phyloP scores from a whole-genome alignment of 192 early-diverging fungal species.

The Hyaloraphidium curvatum region DNA sequence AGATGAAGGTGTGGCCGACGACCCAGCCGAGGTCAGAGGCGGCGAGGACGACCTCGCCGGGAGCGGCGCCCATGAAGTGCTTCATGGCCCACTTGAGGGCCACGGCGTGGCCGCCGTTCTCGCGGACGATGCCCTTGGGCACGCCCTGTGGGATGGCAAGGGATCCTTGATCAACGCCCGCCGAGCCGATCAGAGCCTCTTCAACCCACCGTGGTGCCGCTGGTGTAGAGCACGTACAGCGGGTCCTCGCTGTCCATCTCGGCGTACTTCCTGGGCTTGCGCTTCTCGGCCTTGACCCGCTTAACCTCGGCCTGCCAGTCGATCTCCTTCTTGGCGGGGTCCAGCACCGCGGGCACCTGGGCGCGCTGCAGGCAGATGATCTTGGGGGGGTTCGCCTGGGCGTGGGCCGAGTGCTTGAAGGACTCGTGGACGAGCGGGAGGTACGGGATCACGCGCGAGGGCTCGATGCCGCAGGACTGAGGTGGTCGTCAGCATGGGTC shows the following conservation, averaged over 20 bases:
- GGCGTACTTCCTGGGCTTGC: slow-evolving; percentile 27
- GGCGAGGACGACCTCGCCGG: slow-evolving; percentile 58
- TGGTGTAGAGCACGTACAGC: slow-evolving; percentile 65
- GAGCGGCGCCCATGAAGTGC: slow-evolving; percentile 33
- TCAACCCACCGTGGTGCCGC: slow-evolving; percentile 8
- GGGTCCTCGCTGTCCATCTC: slow-evolving; percentile 45
- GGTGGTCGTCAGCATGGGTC: too few relatives aligned
- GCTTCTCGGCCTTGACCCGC: slow-evolving; percentile 12
- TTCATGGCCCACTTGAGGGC: slow-evolving; percentile 46
- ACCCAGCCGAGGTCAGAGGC: slow-evolving; percentile 74
- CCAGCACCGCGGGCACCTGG: slow-evolving; percentile 24
- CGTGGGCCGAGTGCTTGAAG: slow-evolving; percentile 25
- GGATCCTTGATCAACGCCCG: too few relatives aligned
- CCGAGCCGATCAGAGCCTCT: neutral
- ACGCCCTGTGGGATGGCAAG: neutral
- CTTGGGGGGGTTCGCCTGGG: too few relatives aligned
- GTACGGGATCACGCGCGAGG: slow-evolving; percentile 48
- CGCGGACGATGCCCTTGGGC: slow-evolving; percentile 20
- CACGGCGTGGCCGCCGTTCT: slow-evolving; percentile 47
- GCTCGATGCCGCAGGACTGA: slow-evolving; percentile 64
- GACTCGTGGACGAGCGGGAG: slow-evolving; percentile 60
- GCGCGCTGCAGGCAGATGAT: slow-evolving; percentile 52
- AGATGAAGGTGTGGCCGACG: slow-evolving; percentile 65
- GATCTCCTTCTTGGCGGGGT: slow-evolving; percentile 30
- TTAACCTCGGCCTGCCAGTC: slow-evolving; percentile 31